Percentiles rank a stretch among this genome's conserved stretches.
Evolutionary conservation across 495 filamentous ascomycete species (phyloP).

Genomic region (Thozetella sp.): DNA sequence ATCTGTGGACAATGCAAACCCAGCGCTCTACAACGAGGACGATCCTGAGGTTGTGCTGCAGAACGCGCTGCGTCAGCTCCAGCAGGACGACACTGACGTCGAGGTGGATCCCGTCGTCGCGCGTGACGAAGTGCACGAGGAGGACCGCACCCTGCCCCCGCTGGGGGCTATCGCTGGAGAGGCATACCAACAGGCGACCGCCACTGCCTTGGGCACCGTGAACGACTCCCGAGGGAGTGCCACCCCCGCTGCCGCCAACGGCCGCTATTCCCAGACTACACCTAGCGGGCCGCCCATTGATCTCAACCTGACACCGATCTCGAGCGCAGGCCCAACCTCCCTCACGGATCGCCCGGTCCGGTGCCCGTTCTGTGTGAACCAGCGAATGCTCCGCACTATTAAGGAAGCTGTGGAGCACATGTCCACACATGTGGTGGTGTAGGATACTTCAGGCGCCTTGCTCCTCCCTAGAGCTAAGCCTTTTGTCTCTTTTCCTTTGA

Average conservation of each 20-base stretch:
- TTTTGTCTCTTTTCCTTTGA: background rate
- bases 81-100: slow-evolving; percentile 50
- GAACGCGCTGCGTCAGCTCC: slow-evolving; percentile 46
- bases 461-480: background rate
- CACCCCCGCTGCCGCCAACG: background rate
- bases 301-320: slow-evolving; percentile 51
- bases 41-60: slow-evolving; percentile 52
- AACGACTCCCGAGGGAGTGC: slow-evolving; percentile 10
- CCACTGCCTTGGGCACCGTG: slow-evolving; percentile 22
- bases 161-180: slow-evolving; percentile 28
- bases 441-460: background rate
- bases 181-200: slow-evolving; percentile 30
- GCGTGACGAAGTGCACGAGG: slow-evolving; percentile 43
- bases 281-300: slow-evolving; percentile 17
- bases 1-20: slow-evolving; percentile 15
- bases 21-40: slow-evolving; percentile 32
- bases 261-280: background rate
- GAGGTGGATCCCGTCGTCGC: slow-evolving; percentile 44
- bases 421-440: slow-evolving; percentile 59
- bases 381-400: slow-evolving; percentile 55
- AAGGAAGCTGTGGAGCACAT: slow-evolving; percentile 63
- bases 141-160: slow-evolving; percentile 39
- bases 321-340: slow-evolving; percentile 39
- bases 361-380: slow-evolving; percentile 59
- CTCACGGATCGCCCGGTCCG: slow-evolving; percentile 48